Percentiles rank a stretch among this genome's conserved stretches.
These are phyloP conservation scores for Lentinula sp. DNA, from an alignment of 768 basidiomycete genomes.

Conservation along the genomic window DNA sequence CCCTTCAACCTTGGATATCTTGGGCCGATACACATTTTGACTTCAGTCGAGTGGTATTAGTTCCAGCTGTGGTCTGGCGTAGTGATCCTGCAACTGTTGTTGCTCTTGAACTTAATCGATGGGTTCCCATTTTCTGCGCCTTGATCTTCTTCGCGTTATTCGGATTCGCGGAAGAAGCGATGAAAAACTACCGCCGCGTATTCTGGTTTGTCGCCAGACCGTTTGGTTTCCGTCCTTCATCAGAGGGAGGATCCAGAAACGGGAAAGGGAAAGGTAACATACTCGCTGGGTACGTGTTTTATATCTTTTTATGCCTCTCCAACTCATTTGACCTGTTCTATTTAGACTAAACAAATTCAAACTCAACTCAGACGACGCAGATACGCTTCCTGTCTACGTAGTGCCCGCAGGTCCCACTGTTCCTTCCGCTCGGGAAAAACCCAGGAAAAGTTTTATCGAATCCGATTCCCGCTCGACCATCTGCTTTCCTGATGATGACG, in stretches of 20 bases:
- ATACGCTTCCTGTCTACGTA: neutral
- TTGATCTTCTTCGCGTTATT: slow-evolving; percentile 38
- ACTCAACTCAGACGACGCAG: neutral
- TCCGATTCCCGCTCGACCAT: neutral
- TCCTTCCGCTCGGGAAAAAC: neutral
- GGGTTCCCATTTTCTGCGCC: slow-evolving; percentile 29
- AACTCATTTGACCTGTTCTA: neutral
- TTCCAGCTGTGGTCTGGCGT: slow-evolving; percentile 26
- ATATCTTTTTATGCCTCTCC: neutral
- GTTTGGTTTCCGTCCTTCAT: neutral
- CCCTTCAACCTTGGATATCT: slow-evolving; percentile 30
- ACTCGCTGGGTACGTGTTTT: neutral
- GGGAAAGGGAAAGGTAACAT: neutral
- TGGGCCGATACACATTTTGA: slow-evolving; percentile 35
- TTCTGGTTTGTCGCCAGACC: neutral
- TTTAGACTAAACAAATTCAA: neutral
- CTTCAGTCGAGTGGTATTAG: slow-evolving; percentile 23
- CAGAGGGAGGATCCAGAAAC: neutral
- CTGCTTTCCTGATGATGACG: neutral
- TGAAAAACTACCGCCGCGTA: neutral
- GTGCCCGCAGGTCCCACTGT: neutral
- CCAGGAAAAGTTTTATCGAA: neutral
- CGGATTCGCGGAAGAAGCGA: slow-evolving; percentile 33
- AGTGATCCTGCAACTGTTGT: slow-evolving; percentile 4
- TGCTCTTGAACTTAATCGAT: slow-evolving; percentile 30